Conservation (phyloP, 345 rosid genomes). For the Brassica napus region Da-Ae NC_063447.1:58300501-58301000, state of each 20-base stretch:
- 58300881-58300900: slow-evolving; percentile 79
- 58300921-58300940: slow-evolving; percentile 63
- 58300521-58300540: slow-evolving; percentile 97
- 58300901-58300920: slow-evolving; percentile 95
- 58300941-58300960: slow-evolving; percentile 68
- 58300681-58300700: slow-evolving; percentile 73
- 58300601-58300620: not conserved
- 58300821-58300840: not conserved
- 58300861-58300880: slow-evolving; percentile 70
- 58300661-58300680: slow-evolving; percentile 93
- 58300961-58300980: slow-evolving; percentile 63
- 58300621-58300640: slow-evolving; percentile 26
- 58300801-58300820: not conserved
- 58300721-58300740: slow-evolving; percentile 58
- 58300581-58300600: not conserved
- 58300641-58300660: slow-evolving; percentile 87
- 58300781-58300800: not conserved
- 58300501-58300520: slow-evolving; percentile 94
- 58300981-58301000: slow-evolving; percentile 60
- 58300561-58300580: slow-evolving; percentile 62
- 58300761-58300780: not conserved
- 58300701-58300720: slow-evolving; percentile 79
- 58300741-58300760: not conserved
- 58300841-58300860: slow-evolving; percentile 54
- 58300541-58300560: slow-evolving; percentile 90